Evolutionary conservation across 768 basidiomycete species (phyloP), one percentile per base, ranked within the genome.

Genomic region (Phallus indusiatus): DNA sequence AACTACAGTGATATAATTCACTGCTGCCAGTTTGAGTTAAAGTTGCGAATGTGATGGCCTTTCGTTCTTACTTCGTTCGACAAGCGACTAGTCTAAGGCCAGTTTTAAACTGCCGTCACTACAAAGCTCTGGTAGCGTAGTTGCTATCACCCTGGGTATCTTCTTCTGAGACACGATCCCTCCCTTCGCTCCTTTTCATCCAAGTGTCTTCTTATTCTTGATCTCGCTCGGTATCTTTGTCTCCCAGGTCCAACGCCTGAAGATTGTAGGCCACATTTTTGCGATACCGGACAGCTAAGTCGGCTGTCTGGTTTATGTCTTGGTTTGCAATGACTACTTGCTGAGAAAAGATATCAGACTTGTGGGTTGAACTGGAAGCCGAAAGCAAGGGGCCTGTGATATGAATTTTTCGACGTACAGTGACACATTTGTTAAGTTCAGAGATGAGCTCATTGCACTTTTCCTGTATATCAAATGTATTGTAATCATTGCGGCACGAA

Each of bases 231-330:
- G 55, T 54, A 47, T n/a, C n/a, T 42, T n/a, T 12, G n/a, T 42
- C 42, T 14, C 42, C 14, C 46, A 65, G 49, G 17, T 64, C 62
- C 56, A 69, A 68, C 9, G 86, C 86, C 66, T 90, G 86, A 59
- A 96, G 70, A 69, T 94, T 95, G 69, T 93, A 95, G 69, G 88
- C 85, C 55, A 94, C 93, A 72, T 97, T 97, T 73, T 91, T 85
- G 63, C 87, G 79, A 70, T 97, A 96, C 69, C 92, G 93, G 42
- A 83, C 83, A 35, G 88, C 81, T 17, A 97, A 76, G 68, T 92
- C 85, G 2, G 94, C 86, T 0, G 93, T 88, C 42, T 82, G 84
- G 67, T 86, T 85, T 48, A 93, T 83, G 34, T 83, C 82, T 0
- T 81, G 77, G 61, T 93, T 90, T 7, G 89, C 90, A 16, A 81